A percentile compares a stretch with the other conserved stretches of the same genome.
phyloP scores from a whole-genome alignment of 164 flowering plant species.

The Vitis labrusca region DNA sequence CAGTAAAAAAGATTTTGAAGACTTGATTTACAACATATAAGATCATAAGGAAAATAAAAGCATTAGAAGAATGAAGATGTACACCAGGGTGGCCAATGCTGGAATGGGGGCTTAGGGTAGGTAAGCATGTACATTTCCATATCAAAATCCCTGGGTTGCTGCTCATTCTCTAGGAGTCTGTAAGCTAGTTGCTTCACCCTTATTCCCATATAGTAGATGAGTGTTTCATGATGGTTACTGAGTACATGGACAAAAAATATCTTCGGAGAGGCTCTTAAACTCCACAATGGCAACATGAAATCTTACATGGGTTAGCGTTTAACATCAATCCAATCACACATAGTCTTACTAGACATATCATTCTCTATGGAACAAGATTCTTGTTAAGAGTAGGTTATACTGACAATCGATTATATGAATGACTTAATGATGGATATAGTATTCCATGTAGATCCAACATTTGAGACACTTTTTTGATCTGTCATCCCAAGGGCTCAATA shows the following conservation, averaged over 20 bases:
- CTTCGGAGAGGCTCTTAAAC: conserved; percentile 43
- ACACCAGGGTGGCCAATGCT: too few relatives aligned
- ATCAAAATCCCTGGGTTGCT: too few relatives aligned
- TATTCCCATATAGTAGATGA: too few relatives aligned
- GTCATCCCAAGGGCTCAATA: conserved; percentile 18
- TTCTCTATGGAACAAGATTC: conserved; percentile 13
- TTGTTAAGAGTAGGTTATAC: conserved; percentile 30
- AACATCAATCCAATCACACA: conserved; percentile 20
- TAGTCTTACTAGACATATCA: conserved; percentile 13
- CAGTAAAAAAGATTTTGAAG: too few relatives aligned
- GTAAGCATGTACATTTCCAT: too few relatives aligned
- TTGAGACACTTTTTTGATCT: conserved; percentile 34
- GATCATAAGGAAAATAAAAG: too few relatives aligned
- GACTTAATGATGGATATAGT: conserved; percentile 26
- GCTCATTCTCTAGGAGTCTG: too few relatives aligned
- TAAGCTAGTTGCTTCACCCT: too few relatives aligned
- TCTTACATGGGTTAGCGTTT: conserved; percentile 35
- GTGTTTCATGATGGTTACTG: conserved; percentile 21
- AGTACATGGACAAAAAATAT: conserved; percentile 16
- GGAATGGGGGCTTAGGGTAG: too few relatives aligned
- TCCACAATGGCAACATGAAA: conserved; percentile 31
- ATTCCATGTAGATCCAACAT: conserved; percentile 29
- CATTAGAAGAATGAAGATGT: too few relatives aligned
- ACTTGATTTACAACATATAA: too few relatives aligned
- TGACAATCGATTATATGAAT: conserved; percentile 65